These are phyloP conservation scores for Hymenoscyphus fructigenus DNA, from an alignment of 2,329 filamentous ascomycete species.

Conservation along the genomic window DNA sequence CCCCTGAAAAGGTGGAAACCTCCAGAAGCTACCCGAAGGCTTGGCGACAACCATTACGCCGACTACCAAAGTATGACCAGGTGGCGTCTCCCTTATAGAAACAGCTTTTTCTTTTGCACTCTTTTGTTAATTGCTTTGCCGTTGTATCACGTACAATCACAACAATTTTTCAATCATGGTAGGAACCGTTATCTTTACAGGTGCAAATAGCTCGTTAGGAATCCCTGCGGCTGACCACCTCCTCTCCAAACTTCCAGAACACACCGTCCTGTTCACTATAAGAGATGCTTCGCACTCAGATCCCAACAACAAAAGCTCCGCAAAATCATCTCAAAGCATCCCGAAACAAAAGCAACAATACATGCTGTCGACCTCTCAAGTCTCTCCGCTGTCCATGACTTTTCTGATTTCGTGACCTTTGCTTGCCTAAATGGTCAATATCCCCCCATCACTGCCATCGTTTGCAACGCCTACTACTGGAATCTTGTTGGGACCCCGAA, in stretches of 20 bases:
- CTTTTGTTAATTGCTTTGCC: too few relatives aligned
- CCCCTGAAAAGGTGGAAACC: too few relatives aligned
- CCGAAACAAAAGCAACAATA: slow-evolving; percentile 33
- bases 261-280: slow-evolving; percentile 34
- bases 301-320: slow-evolving; percentile 33
- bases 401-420: slow-evolving; percentile 32
- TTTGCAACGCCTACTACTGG: slow-evolving; percentile 44
- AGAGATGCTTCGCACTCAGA: slow-evolving; percentile 34
- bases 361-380: slow-evolving; percentile 39
- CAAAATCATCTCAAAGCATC: slow-evolving; percentile 24
- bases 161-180: slow-evolving; percentile 10
- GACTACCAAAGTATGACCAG: too few relatives aligned
- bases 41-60: too few relatives aligned
- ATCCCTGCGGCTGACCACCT: slow-evolving; percentile 33
- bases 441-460: slow-evolving; percentile 38
- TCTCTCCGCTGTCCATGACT: slow-evolving; percentile 38
- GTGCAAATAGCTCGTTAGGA: slow-evolving; percentile 43
- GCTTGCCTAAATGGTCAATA: slow-evolving; percentile 33
- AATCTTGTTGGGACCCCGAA: slow-evolving; percentile 37
- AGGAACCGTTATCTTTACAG: slow-evolving; percentile 44
- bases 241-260: slow-evolving; percentile 25
- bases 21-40: too few relatives aligned
- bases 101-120: too few relatives aligned
- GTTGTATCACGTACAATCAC: too few relatives aligned
- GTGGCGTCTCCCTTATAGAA: too few relatives aligned